phyloP scores from a whole-genome alignment of 805 yeast genomes.

The Aciculoconidium aculeatum region DNA sequence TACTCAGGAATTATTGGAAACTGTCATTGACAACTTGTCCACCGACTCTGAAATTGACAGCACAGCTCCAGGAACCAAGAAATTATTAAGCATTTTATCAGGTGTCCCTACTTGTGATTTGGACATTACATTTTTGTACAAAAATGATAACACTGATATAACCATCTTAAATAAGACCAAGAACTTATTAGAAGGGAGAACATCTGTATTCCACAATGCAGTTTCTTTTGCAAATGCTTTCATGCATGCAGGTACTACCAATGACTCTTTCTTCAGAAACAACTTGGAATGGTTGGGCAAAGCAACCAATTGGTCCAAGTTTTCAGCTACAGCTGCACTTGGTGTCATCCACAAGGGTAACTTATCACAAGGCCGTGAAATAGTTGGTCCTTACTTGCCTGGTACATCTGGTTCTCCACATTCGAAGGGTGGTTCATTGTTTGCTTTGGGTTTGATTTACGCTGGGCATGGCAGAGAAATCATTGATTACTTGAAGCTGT shows the following conservation, averaged over 20 bases:
- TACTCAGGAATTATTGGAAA: constrained; percentile 77
- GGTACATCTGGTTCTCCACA: constrained; percentile 74
- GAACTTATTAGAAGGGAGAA: constrained; percentile 79
- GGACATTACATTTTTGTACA: constrained; percentile 79
- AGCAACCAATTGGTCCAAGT: constrained; percentile 98
- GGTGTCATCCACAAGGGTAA: constrained; percentile 97
- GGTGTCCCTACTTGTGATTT: constrained; percentile 94
- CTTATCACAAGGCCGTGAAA: constrained; percentile 79
- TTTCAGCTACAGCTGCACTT: constrained; percentile 94
- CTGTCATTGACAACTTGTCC: constrained; percentile 38
- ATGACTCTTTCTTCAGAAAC: constrained; percentile 77
- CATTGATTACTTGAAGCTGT: constrained; percentile 68
- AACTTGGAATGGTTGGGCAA: constrained; percentile 94
- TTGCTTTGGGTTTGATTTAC: constrained; percentile 86
- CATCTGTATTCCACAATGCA: constrained; percentile 92
- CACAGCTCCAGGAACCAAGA: constrained; percentile 23
- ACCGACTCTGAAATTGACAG: constrained; percentile 21
- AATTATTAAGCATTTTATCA: constrained; percentile 64
- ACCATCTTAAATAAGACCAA: constrained; percentile 78
- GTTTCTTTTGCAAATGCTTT: constrained; percentile 92
- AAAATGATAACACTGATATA: constrained; percentile 83
- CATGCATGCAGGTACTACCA: constrained; percentile 94
- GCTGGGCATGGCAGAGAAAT: constrained; percentile 95
- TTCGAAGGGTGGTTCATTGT: constrained; percentile 92
- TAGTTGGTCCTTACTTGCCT: constrained; percentile 88